Percentiles rank a stretch among this genome's conserved stretches.
phyloP scores from a whole-genome alignment of 2,329 filamentous ascomycete species.

The Fusarium chaquense region DNA sequence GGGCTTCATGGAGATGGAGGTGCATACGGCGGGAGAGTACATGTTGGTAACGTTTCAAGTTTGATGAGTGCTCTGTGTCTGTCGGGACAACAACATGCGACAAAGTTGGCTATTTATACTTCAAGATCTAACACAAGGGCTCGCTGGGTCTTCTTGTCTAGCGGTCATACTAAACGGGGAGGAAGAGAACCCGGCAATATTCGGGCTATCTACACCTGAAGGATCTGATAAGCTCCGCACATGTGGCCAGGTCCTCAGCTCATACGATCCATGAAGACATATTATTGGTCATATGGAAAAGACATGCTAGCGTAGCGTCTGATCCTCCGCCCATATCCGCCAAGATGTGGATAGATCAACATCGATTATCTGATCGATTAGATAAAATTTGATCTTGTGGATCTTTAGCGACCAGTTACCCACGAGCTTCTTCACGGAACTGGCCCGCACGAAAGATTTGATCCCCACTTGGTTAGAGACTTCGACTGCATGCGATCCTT shows the following conservation, averaged over 20 bases:
- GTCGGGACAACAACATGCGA: not conserved
- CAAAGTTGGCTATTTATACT: not conserved
- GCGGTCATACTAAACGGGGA: not conserved
- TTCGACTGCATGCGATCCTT: not conserved
- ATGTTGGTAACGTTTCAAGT: not conserved
- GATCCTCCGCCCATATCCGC: not conserved
- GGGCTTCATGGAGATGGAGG: rapidly evolving
- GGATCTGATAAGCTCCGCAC: not conserved
- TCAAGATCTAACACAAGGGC: no score
- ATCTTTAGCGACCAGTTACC: not conserved
- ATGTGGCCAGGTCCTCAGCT: not conserved
- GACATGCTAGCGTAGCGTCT: not conserved
- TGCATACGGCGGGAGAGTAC: not conserved
- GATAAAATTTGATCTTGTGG: not conserved
- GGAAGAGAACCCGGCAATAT: not conserved
- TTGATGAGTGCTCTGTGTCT: not conserved
- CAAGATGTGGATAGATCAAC: not conserved
- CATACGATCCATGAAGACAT: not conserved
- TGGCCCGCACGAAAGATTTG: not conserved
- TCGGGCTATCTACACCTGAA: not conserved
- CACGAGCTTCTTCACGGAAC: no score
- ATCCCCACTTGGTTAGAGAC: not conserved
- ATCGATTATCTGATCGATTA: slow-evolving; percentile 6
- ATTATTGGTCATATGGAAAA: not conserved
- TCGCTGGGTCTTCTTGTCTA: no score